A percentile compares a stretch with the other conserved stretches of the same genome.
Evolutionary conservation across 2,329 filamentous ascomycete species (phyloP).

Genomic region (Alternaria solani): DNA sequence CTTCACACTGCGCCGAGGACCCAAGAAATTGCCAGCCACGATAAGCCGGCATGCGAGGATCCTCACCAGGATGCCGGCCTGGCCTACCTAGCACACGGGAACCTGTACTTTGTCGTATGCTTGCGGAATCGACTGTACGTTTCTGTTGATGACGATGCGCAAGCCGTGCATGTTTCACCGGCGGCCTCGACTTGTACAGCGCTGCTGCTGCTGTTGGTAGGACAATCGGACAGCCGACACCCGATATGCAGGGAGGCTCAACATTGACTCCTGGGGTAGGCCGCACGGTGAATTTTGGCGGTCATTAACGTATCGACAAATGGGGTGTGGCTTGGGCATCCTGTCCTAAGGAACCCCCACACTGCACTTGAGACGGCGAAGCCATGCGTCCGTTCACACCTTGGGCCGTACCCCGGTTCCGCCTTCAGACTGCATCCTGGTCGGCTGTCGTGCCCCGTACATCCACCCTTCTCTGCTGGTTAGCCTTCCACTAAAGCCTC

Average conservation of each 20-base stretch:
- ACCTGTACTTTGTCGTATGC: constrained; percentile 5
- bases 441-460: constrained; percentile 38
- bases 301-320: constrained; percentile 29
- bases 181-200: background rate
- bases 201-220: background rate
- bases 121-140: background rate
- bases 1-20: constrained; percentile 9
- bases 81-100: constrained; percentile 24
- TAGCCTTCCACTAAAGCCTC: constrained; percentile 42
- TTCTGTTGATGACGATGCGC: background rate
- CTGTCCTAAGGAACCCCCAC: constrained; percentile 42
- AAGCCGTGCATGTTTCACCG: background rate
- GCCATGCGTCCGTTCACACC: constrained; percentile 41
- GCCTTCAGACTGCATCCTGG: constrained; percentile 39
- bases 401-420: constrained; percentile 36
- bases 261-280: constrained; percentile 18
- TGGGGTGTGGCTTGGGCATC: constrained; percentile 36
- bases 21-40: constrained; percentile 24
- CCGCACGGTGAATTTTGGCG: constrained; percentile 12
- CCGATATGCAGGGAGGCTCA: background rate
- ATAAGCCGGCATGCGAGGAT: constrained; percentile 29
- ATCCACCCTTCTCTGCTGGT: constrained; percentile 33
- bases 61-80: constrained; percentile 34
- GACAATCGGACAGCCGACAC: background rate
- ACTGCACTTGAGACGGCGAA: constrained; percentile 44